Evolutionary conservation across 169 alveolate species (phyloP).

Genomic region (Toxoplasma gondii): DNA sequence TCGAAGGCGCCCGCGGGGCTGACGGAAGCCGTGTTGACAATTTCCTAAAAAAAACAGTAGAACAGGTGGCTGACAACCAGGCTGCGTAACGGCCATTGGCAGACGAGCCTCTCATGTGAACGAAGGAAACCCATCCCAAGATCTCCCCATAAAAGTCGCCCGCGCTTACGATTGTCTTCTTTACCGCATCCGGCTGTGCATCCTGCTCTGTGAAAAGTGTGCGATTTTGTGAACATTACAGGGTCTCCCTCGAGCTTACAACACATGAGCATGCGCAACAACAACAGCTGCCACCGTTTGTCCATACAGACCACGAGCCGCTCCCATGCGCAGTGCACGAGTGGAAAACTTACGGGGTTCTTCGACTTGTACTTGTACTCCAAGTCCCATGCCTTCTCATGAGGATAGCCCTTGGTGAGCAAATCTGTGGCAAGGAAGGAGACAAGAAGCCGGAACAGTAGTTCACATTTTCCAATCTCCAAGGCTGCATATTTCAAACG

Average conservation of each 20-base stretch:
- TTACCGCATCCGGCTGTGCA: no score
- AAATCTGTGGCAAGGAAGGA: constrained; percentile 37
- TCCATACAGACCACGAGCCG: no score
- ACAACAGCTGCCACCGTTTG: no score
- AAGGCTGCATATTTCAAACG: not conserved
- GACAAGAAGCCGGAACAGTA: not conserved
- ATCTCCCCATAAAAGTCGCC: no score
- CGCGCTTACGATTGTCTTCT: no score
- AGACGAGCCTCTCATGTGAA: no score
- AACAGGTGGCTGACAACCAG: not conserved
- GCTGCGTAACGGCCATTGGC: no score
- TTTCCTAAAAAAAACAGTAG: constrained; percentile 17
- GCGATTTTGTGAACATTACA: no score
- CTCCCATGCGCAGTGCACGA: not conserved
- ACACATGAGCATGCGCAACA: no score
- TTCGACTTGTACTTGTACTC: constrained; percentile 63
- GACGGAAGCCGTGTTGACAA: constrained; percentile 55
- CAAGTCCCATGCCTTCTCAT: constrained; percentile 67
- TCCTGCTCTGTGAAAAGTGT: no score
- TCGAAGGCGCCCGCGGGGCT: constrained; percentile 45
- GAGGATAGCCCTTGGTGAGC: constrained; percentile 62
- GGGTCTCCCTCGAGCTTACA: no score
- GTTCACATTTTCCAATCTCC: not conserved
- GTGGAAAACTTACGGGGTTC: constrained; percentile 55
- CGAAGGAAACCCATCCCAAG: no score